Base-by-base conservation (phyloP, 2,329 filamentous ascomycete genomes). In the Neofusicoccum sp. region DNA sequence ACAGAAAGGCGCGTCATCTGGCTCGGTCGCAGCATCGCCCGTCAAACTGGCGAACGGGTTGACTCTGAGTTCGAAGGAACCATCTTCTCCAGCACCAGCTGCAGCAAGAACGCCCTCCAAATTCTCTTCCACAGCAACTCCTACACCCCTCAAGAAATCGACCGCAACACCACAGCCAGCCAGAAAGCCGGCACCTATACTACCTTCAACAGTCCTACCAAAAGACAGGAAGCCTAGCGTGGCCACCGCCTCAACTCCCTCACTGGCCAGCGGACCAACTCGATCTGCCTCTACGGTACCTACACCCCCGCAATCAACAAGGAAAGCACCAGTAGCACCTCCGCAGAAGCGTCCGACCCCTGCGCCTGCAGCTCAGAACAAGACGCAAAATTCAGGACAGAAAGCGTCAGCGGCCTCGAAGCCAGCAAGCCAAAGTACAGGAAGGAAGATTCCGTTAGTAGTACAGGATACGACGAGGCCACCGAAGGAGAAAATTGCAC, bases 31-130 rank as follows among this genome's bases (percentile, higher is more conserved):
- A 20, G 16, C 58, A 5, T 28, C 43, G n/a, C 58, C 45, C 2
- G 58, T 60, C 2, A 60, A 45, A 26, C 28, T 60, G n/a, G 47
- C 58, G 14, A 60, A 44, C 11, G 48, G 58, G 9, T n/a, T 53
- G 12, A 36, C 40, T 2, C 8, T 60, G 4, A 28, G 45, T 14
- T 26, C 34, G 7, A 43, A 49, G 14, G 48, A 16, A 9, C 58
- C 26, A 38, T 7, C 38, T 2, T 30, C 30, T n/a, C 48, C 58
- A 2, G 36, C 47, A 12, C 47, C 40, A 6, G 20, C 58, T 1
- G 38, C 16, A 8, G 57, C 34, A 4, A 40, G 33, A 28, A n/a
- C 6, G 9, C 9, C 47, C 2, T 20, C 48, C 3, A 31, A 7
- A 20, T 20, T 20, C 20, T 20, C 20, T 20, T 20, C 20, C 7